Conservation (phyloP, 2,329 filamentous ascomycete genomes). For the Hymenoscyphus linearis region DNA sequence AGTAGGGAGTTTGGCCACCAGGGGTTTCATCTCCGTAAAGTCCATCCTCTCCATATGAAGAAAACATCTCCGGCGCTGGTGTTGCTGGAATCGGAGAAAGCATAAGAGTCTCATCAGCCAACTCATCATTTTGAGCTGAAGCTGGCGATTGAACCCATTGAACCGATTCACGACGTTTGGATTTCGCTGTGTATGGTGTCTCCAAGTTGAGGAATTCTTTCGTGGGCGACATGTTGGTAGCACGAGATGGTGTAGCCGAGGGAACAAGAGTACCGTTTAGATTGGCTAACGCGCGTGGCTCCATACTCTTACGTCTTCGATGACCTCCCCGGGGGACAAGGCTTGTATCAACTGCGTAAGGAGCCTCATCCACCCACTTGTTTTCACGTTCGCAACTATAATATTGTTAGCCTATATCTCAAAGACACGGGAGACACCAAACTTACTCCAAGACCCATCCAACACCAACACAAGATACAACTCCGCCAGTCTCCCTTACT, state of each 20-base stretch:
- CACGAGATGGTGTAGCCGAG: conserved; percentile 25
- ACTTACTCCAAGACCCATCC: conserved; percentile 85
- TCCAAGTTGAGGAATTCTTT: conserved; percentile 29
- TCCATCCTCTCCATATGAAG: conserved; percentile 28
- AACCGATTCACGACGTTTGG: conserved; percentile 27
- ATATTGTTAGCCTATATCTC: conserved; percentile 24
- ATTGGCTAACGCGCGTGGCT: conserved; percentile 65
- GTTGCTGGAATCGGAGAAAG: conserved; percentile 30
- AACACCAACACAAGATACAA: conserved; percentile 81
- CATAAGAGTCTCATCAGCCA: conserved; percentile 23
- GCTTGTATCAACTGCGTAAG: conserved; percentile 64
- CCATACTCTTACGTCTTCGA: conserved; percentile 75
- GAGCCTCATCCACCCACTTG: conserved; percentile 67
- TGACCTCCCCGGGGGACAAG: conserved; percentile 64
- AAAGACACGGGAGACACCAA: neutral
- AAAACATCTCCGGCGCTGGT: conserved; percentile 28
- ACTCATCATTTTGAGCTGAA: conserved; percentile 14
- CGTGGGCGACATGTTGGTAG: conserved; percentile 26
- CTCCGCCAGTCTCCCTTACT: conserved; percentile 63
- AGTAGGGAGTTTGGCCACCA: conserved; percentile 29
- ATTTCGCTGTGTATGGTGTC: conserved; percentile 28
- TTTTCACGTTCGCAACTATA: conserved; percentile 69
- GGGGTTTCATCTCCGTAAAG: conserved; percentile 29
- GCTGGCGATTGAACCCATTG: conserved; percentile 29
- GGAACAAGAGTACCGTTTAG: conserved; percentile 58